phyloP scores from a whole-genome alignment of 2,329 filamentous ascomycete species.

The Monilinia vaccinii-corymbosi region DNA sequence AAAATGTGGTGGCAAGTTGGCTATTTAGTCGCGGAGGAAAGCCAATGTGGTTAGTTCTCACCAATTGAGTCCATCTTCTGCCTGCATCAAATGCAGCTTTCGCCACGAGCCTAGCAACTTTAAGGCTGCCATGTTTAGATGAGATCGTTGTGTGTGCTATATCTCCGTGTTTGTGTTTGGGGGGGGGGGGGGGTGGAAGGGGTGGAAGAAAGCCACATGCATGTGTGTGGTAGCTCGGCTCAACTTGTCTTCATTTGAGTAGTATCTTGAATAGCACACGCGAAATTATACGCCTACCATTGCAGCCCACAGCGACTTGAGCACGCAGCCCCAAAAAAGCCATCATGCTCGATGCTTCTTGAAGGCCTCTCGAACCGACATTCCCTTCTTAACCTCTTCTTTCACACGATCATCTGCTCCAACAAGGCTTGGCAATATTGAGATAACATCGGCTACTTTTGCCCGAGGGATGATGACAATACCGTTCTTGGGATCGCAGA shows the following conservation, averaged over 20 bases:
- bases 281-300: not conserved
- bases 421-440: conserved; percentile 34
- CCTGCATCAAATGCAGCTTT: not conserved
- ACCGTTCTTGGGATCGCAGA: conserved; percentile 61
- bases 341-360: conserved; percentile 31
- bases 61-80: not conserved
- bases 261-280: not conserved
- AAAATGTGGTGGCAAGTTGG: not conserved
- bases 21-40: not conserved
- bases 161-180: not conserved
- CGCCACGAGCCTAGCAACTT: not conserved
- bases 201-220: not conserved
- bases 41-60: not conserved
- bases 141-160: not conserved
- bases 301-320: not conserved
- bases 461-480: conserved; percentile 57
- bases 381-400: conserved; percentile 53
- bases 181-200: too few species aligned
- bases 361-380: conserved; percentile 58
- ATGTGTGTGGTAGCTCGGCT: not conserved
- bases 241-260: not conserved
- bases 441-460: conserved; percentile 50
- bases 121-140: not conserved
- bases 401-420: conserved; percentile 52
- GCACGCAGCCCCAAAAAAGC: not conserved